Base-by-base conservation (phyloP, 1,284 basidiomycete genomes). In the Ceratobasidium sp. region DNA sequence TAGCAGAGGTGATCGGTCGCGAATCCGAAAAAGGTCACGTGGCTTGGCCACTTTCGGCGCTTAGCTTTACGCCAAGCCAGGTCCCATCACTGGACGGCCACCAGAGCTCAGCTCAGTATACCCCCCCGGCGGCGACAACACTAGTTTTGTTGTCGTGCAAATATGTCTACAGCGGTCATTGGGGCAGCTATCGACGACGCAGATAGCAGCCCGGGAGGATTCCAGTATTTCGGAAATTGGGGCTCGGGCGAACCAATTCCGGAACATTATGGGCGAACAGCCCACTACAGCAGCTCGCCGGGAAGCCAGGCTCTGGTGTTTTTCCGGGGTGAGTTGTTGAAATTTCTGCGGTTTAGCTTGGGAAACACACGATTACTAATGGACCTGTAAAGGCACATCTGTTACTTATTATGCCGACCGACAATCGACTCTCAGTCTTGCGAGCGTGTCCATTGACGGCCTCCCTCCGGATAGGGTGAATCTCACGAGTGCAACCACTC, bases 211-310 rank as follows among this genome's bases (percentile, higher is more conserved):
- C 29, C 56, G 19, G 13, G 22, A 32, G 69, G 56, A 44, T 64
- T 74, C 25, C 70, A 74, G 34, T 74, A 74, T 32, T 74, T 51
- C 43, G 70, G 70, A 25, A 52, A 34, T 40, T 74, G 70, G 70
- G 61, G 59, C 25, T 29, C 32, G 49, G 70, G 70, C 57, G 46
- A 62, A 13, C n/a, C 43, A 4, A 51, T 74, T 17, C 59, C 25
- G 13, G 34, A 74, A 40, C 70, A 74, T 17, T 40, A 64, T 7
- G 57, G n/a, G 8, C 15, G 19, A 8, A 74, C 59, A 1, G 43
- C 70, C 29, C 57, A 62, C 29, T 74, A 74, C 49, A 62, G 59
- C 25, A 37, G 32, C 7, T 5, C 46, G 5, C 70, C 70, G 8
- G 34, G 46, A 22, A 74, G 70, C 32, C 40, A 32, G n/a, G 70